Base-by-base conservation (phyloP, 352 stramenopile genomes). In the Globisporangium rhizosaccharum region DNA sequence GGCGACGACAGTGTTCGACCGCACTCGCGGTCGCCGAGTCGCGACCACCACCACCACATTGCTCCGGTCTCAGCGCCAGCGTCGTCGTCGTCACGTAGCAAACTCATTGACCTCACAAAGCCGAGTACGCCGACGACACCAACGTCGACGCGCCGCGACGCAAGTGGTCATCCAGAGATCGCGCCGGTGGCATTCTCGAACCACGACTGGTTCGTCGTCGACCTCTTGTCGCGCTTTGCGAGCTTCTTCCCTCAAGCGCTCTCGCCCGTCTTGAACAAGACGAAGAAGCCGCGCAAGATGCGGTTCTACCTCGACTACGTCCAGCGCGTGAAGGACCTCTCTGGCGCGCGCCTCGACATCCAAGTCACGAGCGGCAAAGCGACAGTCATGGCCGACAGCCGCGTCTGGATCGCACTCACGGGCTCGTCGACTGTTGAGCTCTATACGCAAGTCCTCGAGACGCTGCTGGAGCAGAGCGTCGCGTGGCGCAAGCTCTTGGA, bases 271-370 rank as follows among this genome's bases (percentile, higher is more conserved):
- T 62, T 66, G 12, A 87, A 92, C 53, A 67, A 79, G 37, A 88
- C 76, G 18, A 90, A 82, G 56, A 90, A 88, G 37, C 66, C 76
- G 15, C 72, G 82, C 3, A 92, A 88, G 50, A 75, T 88, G 64
- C 77, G 72, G 23, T 92, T 79, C 51, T 92, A 88, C 47, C 56
- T 90, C 0, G 76, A 88, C 44, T 88, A 88, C 41, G 65, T 72
- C 14, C 59, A 86, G 56, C 70, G 78, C 6, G 79, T 83, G 23
- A 63, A 84, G 49, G 54, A 72, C 0, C 53, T 76, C 8, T 82
- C 68, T 25, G 66, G 76, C 25, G 44, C 49, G 2, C 61, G 72
- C 15, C 62, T 85, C 11, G 75, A 76, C 42, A 60, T 92, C 10
- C 71, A 66, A 17, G 67, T 88, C 33, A 51, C 71, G 8, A 59